Conservation (phyloP, 805 yeast genomes). For the Kuraishia borneana region DNA sequence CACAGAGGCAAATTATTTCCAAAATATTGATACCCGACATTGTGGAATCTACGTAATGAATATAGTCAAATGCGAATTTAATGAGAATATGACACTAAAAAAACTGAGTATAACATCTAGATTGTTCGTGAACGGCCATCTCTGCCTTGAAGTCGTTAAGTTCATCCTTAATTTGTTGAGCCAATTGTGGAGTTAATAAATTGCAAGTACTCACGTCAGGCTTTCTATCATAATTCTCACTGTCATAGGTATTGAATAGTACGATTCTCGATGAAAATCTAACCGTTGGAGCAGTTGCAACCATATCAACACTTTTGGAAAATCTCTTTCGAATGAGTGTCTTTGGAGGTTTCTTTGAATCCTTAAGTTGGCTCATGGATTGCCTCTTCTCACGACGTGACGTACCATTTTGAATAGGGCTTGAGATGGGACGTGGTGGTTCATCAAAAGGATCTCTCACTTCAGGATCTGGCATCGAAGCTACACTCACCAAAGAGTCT, state of each 20-base stretch:
- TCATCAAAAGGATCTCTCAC: background rate
- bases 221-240: conserved; percentile 81
- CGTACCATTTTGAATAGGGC: background rate
- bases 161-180: conserved; percentile 79
- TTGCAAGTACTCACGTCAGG: conserved; percentile 92
- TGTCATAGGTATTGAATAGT: conserved; percentile 74
- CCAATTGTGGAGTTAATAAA: conserved; percentile 76
- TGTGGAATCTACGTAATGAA: too few species aligned
- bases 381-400: background rate
- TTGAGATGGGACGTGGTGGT: background rate
- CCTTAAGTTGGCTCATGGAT: background rate
- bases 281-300: conserved; percentile 9
- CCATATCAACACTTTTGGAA: background rate
- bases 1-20: background rate
- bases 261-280: conserved; percentile 74
- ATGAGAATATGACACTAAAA: too few species aligned
- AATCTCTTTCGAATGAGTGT: background rate
- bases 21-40: background rate
- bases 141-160: conserved; percentile 65
- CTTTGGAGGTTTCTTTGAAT: background rate
- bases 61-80: too few species aligned
- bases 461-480: background rate
- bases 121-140: conserved; percentile 77
- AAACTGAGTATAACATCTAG: conserved; percentile 77
- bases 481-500: background rate